Evolutionary conservation across 225 moss, liverwort and hornwort genomes (phyloP).

Genomic region (Climacium dendroides): DNA sequence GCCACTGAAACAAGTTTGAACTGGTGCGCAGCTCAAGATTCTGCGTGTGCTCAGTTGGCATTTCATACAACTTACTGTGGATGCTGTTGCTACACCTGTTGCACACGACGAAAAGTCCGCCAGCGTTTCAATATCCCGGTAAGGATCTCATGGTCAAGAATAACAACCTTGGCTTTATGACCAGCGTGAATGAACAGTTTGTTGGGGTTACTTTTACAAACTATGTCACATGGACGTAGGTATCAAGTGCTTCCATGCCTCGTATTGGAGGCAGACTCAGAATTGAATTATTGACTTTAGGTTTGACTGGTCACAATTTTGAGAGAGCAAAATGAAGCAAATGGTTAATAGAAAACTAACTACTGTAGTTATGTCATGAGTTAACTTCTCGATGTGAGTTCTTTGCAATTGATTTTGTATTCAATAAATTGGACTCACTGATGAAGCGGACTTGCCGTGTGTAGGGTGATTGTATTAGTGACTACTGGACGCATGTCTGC

Average conservation of each 20-base stretch:
- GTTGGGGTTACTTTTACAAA: not conserved
- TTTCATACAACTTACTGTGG: constrained; percentile 40
- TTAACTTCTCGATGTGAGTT: not conserved
- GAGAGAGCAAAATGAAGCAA: not conserved
- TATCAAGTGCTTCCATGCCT: not conserved
- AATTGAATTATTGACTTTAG: not conserved
- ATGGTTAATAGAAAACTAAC: not conserved
- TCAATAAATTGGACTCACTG: not conserved
- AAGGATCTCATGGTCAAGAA: not conserved
- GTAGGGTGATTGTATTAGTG: constrained; percentile 35
- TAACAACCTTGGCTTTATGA: too few species aligned
- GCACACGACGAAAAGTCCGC: constrained; percentile 36
- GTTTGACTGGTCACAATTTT: not conserved
- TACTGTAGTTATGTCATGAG: not conserved
- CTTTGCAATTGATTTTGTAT: not conserved
- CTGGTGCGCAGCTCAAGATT: constrained; percentile 36
- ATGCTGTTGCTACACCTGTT: constrained; percentile 56
- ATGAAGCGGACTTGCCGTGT: not conserved
- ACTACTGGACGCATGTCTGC: constrained; percentile 43
- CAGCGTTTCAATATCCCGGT: constrained; percentile 44
- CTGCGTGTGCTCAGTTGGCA: constrained; percentile 38
- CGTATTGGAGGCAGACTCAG: not conserved
- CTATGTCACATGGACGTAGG: too few species aligned
- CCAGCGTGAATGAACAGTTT: not conserved
- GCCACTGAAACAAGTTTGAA: not conserved